Evolutionary conservation across 2,329 filamentous ascomycete genomes (phyloP).

Genomic region (Hyphodiscus sp.): DNA sequence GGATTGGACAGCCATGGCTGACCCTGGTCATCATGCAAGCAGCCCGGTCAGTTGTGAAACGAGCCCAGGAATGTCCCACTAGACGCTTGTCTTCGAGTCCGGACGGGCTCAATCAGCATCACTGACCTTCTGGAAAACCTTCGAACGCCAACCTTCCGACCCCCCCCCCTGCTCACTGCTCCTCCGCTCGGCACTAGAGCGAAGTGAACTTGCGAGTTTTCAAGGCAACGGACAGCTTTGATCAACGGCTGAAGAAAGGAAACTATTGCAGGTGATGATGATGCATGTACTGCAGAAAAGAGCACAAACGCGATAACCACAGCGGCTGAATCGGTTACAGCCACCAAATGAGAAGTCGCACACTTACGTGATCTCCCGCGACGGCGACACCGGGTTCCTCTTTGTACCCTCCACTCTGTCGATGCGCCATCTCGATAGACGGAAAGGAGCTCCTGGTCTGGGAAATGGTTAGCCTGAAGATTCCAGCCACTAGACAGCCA

Average conservation of each 20-base stretch:
- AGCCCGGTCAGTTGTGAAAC: conserved; percentile 24
- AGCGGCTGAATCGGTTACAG: not conserved
- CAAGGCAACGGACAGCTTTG: not conserved
- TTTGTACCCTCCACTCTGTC: conserved; percentile 35
- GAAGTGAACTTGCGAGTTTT: conserved; percentile 22
- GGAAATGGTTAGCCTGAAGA: conserved; percentile 15
- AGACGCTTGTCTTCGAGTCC: conserved; percentile 13
- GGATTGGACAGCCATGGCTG: conserved; percentile 25
- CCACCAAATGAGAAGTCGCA: conserved; percentile 11
- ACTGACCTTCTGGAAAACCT: conserved; percentile 26
- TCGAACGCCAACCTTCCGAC: conserved; percentile 20
- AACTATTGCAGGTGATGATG: conserved; percentile 11
- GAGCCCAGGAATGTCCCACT: conserved; percentile 10
- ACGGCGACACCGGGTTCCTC: conserved; percentile 35
- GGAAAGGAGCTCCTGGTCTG: conserved; percentile 7
- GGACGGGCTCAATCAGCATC: conserved; percentile 2
- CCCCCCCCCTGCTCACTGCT: conserved; percentile 4
- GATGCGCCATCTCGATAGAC: conserved; percentile 28
- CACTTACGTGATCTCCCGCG: conserved; percentile 40
- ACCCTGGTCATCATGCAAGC: conserved; percentile 17
- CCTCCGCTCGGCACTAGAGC: conserved; percentile 11
- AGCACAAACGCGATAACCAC: conserved; percentile 14
- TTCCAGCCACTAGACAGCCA: conserved; percentile 12
- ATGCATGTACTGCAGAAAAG: not conserved
- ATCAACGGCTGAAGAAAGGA: conserved; percentile 7